Evolutionary conservation across 495 filamentous ascomycete genomes (phyloP).

Genomic region (Baudoinia panamericana): DNA sequence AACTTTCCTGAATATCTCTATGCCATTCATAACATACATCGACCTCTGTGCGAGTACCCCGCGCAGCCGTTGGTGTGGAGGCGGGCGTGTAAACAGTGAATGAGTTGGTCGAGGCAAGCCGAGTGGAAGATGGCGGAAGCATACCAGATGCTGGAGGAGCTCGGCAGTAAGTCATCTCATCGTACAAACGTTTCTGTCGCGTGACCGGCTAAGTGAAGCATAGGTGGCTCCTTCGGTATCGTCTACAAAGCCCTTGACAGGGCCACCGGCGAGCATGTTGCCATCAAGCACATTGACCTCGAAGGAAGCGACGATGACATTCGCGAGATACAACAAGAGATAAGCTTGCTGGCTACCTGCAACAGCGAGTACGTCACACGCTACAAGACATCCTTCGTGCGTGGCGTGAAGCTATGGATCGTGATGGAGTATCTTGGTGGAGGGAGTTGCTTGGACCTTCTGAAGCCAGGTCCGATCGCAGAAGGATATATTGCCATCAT

Average conservation of each 20-base stretch:
- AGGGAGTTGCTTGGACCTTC: constrained; percentile 79
- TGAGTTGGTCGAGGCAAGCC: not conserved
- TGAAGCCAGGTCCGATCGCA: constrained; percentile 82
- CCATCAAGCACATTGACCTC: constrained; percentile 95
- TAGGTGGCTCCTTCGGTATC: constrained; percentile 22
- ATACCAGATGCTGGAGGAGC: constrained; percentile 84
- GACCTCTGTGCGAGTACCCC: not conserved
- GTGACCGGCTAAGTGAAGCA: not conserved
- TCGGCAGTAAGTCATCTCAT: constrained; percentile 59
- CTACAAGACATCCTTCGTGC: constrained; percentile 91
- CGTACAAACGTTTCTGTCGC: not conserved
- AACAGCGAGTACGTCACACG: constrained; percentile 90
- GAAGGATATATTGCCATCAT: constrained; percentile 95
- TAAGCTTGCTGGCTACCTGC: constrained; percentile 86
- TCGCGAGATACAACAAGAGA: constrained; percentile 97
- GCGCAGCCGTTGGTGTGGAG: constrained; percentile 5
- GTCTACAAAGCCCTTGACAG: constrained; percentile 45
- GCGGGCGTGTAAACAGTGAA: not conserved
- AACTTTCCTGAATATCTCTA: no score
- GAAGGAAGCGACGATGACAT: constrained; percentile 98
- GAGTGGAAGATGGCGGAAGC: constrained; percentile 48
- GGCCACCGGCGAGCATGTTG: constrained; percentile 70
- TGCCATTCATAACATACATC: constrained; percentile 1
- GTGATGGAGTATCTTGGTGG: constrained; percentile 91
- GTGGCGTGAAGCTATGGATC: constrained; percentile 94